phyloP scores from a whole-genome alignment of 2,329 filamentous ascomycete species.

The Beauveria rudraprayagi region DNA sequence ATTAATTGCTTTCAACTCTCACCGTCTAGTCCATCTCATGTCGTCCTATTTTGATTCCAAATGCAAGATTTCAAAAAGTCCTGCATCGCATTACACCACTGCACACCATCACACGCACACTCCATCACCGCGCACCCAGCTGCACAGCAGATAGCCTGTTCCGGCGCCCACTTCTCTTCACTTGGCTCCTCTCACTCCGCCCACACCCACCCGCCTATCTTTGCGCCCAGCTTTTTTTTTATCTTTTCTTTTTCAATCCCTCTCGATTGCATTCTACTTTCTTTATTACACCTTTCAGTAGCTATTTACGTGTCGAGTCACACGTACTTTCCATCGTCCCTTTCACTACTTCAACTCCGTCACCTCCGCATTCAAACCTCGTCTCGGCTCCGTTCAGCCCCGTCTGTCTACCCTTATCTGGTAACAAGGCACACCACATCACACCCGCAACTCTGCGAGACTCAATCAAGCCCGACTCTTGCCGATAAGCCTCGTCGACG shows the following conservation, averaged over 20 bases:
- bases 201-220: constrained; percentile 4
- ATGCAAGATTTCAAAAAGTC: no score
- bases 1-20: no score
- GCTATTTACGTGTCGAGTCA: background rate
- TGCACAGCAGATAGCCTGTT: background rate
- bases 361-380: background rate
- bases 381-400: background rate
- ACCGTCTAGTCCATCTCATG: no score
- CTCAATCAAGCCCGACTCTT: background rate
- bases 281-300: background rate
- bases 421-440: background rate
- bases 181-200: constrained; percentile 5
- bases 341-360: background rate
- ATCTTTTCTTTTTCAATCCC: background rate
- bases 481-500: background rate
- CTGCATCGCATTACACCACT: background rate
- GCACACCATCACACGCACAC: background rate
- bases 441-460: background rate
- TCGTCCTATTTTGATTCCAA: no score
- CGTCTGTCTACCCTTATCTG: background rate
- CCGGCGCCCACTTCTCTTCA: background rate
- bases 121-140: background rate
- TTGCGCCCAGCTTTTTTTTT: background rate
- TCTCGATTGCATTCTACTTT: background rate
- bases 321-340: background rate